These are phyloP conservation scores for Gardenia jasminoides DNA, from an alignment of 257 asterid species.

Conservation along the genomic window DNA sequence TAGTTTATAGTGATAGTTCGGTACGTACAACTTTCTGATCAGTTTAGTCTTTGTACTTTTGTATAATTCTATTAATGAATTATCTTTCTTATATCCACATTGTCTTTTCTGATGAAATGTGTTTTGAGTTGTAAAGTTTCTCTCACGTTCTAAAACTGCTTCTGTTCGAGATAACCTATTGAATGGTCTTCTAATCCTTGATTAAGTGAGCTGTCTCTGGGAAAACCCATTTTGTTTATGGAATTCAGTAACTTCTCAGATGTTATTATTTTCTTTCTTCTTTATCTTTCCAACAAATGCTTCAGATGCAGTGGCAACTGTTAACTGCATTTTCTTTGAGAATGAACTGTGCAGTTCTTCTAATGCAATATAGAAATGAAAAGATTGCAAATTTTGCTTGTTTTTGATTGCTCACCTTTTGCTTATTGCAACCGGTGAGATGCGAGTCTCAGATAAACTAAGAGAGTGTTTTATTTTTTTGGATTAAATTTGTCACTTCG, in stretches of 20 bases:
- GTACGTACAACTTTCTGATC: neutral
- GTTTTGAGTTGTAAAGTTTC: neutral
- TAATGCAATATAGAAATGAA: neutral
- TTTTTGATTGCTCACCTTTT: neutral
- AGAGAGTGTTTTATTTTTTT: neutral
- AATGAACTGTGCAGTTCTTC: neutral
- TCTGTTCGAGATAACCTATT: neutral
- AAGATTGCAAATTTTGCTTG: neutral
- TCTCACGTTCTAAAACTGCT: neutral
- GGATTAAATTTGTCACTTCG: neutral
- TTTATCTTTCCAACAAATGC: neutral
- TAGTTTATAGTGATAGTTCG: neutral
- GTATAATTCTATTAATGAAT: neutral
- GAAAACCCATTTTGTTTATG: neutral
- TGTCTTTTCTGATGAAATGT: neutral
- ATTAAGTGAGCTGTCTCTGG: neutral
- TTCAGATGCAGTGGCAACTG: neutral
- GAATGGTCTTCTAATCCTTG: neutral
- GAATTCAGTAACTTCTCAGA: neutral
- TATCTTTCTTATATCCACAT: neutral
- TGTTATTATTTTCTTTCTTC: neutral
- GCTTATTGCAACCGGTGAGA: neutral
- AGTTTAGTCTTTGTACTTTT: neutral
- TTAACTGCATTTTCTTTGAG: neutral
- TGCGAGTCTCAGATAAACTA: neutral